Base-by-base conservation (phyloP, 306 rosid species). In the Sindora glabra region DNA sequence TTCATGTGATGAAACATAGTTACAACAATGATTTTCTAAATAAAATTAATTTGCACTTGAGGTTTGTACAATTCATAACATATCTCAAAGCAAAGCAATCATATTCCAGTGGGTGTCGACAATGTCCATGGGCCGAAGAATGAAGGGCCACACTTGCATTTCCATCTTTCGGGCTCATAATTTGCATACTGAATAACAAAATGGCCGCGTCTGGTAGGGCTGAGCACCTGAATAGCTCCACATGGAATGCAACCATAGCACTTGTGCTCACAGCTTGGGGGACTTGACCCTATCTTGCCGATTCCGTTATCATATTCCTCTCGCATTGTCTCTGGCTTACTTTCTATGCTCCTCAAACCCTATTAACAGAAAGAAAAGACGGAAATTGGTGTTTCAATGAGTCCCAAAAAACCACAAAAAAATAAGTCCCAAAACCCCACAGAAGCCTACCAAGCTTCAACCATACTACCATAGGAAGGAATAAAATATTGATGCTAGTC, bases 81-180 rank as follows among this genome's bases (percentile, higher is more conserved):
- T 19, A n/a, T n/a, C n/a, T n/a, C n/a, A n/a, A n/a, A 38, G 10
- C 10, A 58, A 29, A 69, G 15, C 14, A 45, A 45, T 55, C 50
- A 21, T 47, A 33, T 50, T 39, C 25, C 25, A 42, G 25, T 54
- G 8, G n/a, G 38, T 10, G 34, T 30, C 33, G 10, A 10, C 5
- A 26, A 24, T 37, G 37, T 50, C 76, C 81, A 91, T 29, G 98
- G 98, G 44, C 80, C 82, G 67, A 86, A 88, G 67, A 86, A 73
- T 27, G 88, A 79, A 48, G 85, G 95, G 6, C 98, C 98, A 65
- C 98, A 92, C 77, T 92, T 88, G 94, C 98, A 92, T 80, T 88
- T 92, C 98, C 98, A 92, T 42, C 92, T 84, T 78, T 88, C 98
- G 0, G 96, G 98, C 48, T 88, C 96, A 65, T 92, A 92, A 48